phyloP scores from a whole-genome alignment of 2,329 filamentous ascomycete species.

The Catunica adiposa region DNA sequence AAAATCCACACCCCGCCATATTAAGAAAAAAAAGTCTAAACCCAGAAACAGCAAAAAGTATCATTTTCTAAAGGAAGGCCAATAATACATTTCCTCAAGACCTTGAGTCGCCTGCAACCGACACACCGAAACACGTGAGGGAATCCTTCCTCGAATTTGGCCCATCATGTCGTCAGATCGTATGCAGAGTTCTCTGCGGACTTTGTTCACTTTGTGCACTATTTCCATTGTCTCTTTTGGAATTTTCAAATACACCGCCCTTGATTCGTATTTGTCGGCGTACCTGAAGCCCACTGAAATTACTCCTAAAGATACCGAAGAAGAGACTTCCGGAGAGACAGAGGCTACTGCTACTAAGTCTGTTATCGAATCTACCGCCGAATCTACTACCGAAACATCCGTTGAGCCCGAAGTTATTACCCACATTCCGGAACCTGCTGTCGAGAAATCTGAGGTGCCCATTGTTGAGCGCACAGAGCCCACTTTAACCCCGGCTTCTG shows the following conservation, averaged over 20 bases:
- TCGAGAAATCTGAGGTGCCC: neutral
- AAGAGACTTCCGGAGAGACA: neutral
- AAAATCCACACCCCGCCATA: neutral
- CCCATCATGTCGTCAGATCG: neutral
- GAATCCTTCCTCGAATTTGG: neutral
- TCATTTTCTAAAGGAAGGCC: too few species aligned
- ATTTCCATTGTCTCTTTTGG: neutral
- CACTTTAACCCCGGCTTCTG: neutral
- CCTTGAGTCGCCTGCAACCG: too few species aligned
- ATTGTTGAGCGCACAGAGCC: neutral
- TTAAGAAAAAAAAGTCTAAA: too few species aligned
- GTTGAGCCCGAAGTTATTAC: neutral
- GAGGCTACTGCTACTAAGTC: neutral
- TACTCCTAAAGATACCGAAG: neutral
- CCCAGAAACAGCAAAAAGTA: too few species aligned
- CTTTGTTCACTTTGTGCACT: conserved; percentile 2
- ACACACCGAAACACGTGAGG: neutral
- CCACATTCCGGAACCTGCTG: neutral
- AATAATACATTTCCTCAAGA: too few species aligned
- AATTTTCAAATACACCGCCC: neutral
- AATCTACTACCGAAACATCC: neutral
- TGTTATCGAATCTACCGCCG: neutral
- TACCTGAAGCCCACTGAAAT: neutral
- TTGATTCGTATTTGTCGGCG: neutral
- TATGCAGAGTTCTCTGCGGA: neutral